Percentiles rank a stretch among this genome's conserved stretches.
phyloP scores from a whole-genome alignment of 208 protist genomes.

The Leishmania arabica region DNA sequence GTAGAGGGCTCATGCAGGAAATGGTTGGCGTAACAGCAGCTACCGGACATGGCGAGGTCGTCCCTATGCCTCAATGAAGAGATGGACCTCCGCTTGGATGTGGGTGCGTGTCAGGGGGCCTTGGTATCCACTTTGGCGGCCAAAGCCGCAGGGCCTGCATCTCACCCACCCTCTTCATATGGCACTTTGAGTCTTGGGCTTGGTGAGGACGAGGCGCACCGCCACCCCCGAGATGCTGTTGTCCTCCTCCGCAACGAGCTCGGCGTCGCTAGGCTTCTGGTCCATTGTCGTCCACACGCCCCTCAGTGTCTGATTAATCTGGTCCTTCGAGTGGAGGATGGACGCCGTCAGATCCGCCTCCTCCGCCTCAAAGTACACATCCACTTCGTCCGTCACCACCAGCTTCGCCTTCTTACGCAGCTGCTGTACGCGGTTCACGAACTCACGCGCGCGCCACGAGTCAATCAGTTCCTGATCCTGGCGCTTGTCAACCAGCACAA shows the following conservation, averaged over 20 bases:
- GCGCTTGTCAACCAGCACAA: constrained; percentile 91
- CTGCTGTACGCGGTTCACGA: constrained; percentile 96
- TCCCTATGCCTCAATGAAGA: too few relatives aligned
- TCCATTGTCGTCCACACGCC: constrained; percentile 75
- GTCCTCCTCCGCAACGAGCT: constrained; percentile 80
- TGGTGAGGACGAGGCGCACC: constrained; percentile 68
- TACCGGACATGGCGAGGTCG: too few relatives aligned
- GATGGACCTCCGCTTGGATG: background rate
- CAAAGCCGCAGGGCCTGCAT: background rate
- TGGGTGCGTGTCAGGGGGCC: background rate
- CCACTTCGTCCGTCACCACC: constrained; percentile 61
- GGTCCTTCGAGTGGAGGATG: constrained; percentile 63
- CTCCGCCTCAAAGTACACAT: constrained; percentile 80
- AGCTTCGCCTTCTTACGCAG: constrained; percentile 96
- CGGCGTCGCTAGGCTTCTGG: constrained; percentile 58
- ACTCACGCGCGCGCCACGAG: constrained; percentile 93
- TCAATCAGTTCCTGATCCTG: constrained; percentile 81
- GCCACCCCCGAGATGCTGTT: constrained; percentile 79
- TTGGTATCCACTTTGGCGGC: background rate
- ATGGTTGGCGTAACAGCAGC: too few relatives aligned
- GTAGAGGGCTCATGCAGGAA: background rate
- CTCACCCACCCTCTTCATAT: background rate
- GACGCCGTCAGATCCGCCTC: constrained; percentile 76
- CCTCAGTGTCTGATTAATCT: constrained; percentile 74
- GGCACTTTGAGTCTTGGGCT: constrained; percentile 15